Percentiles rank a stretch among this genome's conserved stretches.
Conservation (phyloP, 495 filamentous ascomycete genomes). For the Penicillium atrosanguineum region DNA sequence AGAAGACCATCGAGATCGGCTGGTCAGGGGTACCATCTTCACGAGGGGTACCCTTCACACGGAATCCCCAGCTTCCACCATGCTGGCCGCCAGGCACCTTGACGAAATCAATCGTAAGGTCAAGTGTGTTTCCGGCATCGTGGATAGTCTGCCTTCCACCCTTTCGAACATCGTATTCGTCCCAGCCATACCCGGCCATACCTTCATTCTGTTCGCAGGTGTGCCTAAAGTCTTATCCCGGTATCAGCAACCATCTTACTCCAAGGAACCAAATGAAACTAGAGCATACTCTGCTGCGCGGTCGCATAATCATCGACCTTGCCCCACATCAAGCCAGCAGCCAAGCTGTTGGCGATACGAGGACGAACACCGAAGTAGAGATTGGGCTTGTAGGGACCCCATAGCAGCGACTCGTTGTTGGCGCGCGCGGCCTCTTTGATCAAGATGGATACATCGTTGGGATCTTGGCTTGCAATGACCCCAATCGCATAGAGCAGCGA, state of each 20-base stretch:
- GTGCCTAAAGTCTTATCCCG: conserved; percentile 71
- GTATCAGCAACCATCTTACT: conserved; percentile 1
- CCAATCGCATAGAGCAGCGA: conserved; percentile 33
- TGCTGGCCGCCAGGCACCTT: conserved; percentile 86
- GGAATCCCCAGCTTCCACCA: conserved; percentile 88
- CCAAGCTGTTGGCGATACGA: conserved; percentile 79
- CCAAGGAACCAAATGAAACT: neutral
- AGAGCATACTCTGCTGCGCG: conserved; percentile 74
- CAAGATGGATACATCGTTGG: conserved; percentile 38
- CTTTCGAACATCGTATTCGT: conserved; percentile 83
- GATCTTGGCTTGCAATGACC: conserved; percentile 30
- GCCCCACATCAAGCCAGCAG: conserved; percentile 85
- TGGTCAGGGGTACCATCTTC: conserved; percentile 62
- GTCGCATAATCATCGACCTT: conserved; percentile 77
- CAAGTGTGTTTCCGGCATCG: conserved; percentile 80
- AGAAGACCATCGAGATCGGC: conserved; percentile 77
- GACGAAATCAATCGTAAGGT: conserved; percentile 88
- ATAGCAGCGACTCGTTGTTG: conserved; percentile 85
- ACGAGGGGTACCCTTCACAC: conserved; percentile 78
- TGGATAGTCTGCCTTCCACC: conserved; percentile 89
- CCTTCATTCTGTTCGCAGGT: conserved; percentile 95
- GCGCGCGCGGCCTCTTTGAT: conserved; percentile 46
- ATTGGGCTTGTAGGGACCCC: conserved; percentile 95
- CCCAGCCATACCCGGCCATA: conserved; percentile 97
- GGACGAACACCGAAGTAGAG: conserved; percentile 94